Conservation (phyloP, 345 rosid genomes). For the Linum usitatissimum region DNA sequence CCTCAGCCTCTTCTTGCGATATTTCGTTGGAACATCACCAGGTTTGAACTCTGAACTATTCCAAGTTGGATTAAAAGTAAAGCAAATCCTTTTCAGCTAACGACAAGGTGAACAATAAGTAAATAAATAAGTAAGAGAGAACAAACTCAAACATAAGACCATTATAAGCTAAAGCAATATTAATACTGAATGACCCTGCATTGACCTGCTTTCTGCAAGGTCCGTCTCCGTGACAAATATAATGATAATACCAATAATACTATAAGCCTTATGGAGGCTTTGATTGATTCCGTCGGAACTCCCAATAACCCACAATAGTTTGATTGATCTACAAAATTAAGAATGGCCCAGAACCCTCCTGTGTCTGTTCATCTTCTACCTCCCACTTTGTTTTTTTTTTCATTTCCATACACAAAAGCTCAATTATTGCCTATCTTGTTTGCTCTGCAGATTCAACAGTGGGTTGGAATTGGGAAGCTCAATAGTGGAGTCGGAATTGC, state of each 20-base stretch:
- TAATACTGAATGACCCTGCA: background rate
- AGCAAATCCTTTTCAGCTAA: too few species aligned
- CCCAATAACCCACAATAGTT: background rate
- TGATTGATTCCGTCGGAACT: background rate
- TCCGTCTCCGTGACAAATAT: background rate
- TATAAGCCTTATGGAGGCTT: background rate
- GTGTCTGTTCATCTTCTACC: background rate
- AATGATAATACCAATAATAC: background rate
- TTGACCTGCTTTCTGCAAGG: background rate
- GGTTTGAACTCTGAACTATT: too few species aligned
- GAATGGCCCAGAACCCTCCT: background rate
- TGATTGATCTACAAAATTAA: background rate
- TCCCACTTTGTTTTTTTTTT: background rate
- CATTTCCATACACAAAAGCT: background rate
- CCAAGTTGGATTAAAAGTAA: too few species aligned
- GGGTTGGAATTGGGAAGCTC: conserved; percentile 37
- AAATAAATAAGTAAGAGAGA: conserved; percentile 16
- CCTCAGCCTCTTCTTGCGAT: too few species aligned
- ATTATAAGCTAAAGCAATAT: conserved; percentile 14
- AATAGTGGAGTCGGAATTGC: conserved; percentile 35
- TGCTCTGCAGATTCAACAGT: conserved; percentile 24
- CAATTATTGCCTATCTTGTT: background rate
- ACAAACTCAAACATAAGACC: conserved; percentile 35
- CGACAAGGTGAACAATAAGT: background rate
- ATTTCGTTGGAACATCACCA: too few species aligned